Percentiles rank a stretch among this genome's conserved stretches.
Evolutionary conservation across 2,329 filamentous ascomycete species (phyloP).

Genomic region (Cordyceps cateniannulata): DNA sequence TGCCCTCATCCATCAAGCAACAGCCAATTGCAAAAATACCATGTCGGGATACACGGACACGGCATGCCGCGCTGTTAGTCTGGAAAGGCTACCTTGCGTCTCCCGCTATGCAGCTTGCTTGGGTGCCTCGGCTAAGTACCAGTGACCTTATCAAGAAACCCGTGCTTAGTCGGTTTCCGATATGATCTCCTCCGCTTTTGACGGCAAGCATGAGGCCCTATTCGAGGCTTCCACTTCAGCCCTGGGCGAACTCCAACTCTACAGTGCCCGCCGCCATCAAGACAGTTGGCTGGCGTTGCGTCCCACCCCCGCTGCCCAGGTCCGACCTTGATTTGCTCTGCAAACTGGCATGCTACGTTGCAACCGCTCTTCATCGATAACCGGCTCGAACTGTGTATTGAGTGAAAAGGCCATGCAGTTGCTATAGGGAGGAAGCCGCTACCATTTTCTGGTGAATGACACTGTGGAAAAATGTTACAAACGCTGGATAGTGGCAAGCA

Average conservation of each 20-base stretch:
- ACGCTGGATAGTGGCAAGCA: neutral
- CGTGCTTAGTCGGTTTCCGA: neutral
- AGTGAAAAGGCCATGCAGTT: neutral
- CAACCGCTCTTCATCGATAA: neutral
- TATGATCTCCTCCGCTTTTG: neutral
- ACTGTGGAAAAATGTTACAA: neutral
- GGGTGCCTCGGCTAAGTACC: neutral
- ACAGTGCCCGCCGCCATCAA: neutral
- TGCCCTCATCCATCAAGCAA: neutral
- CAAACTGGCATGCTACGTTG: constrained; percentile 8
- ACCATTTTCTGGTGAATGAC: neutral
- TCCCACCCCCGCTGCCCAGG: constrained; percentile 3
- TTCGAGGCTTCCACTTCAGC: neutral
- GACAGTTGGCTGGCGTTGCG: neutral
- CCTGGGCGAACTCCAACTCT: neutral
- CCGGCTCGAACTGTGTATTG: no score
- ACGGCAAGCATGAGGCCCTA: neutral
- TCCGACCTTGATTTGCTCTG: neutral
- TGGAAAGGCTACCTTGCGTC: neutral
- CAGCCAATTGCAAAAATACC: neutral
- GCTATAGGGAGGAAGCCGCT: neutral
- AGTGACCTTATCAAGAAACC: neutral
- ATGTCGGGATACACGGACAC: neutral
- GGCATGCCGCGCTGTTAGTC: neutral
- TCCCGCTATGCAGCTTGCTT: neutral